These are phyloP conservation scores for Exophiala aquamarina DNA, from an alignment of 2,329 filamentous ascomycete genomes.

Conservation along the genomic window DNA sequence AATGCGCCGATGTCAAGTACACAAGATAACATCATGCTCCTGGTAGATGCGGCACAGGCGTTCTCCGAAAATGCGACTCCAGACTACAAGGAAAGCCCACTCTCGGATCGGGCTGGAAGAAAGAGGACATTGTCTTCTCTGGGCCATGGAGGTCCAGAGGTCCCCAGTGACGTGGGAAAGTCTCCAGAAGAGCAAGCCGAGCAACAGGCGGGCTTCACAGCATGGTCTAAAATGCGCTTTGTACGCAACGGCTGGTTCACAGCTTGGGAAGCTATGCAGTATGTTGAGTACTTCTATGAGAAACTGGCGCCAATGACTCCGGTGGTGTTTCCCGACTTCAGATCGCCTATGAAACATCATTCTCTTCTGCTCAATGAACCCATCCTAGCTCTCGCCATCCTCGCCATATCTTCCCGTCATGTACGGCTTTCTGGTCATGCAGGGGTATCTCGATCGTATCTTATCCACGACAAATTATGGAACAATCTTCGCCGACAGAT, in stretches of 20 bases:
- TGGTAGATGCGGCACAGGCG: conserved; percentile 21
- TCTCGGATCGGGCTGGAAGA: conserved; percentile 16
- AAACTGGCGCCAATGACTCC: conserved; percentile 90
- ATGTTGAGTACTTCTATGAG: conserved; percentile 94
- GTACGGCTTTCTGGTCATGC: conserved; percentile 77
- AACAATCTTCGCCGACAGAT: conserved; percentile 93
- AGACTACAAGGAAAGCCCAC: conserved; percentile 15
- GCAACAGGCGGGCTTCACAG: conserved; percentile 67
- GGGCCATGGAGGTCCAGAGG: conserved; percentile 23
- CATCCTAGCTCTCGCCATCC: conserved; percentile 84
- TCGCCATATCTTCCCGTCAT: conserved; percentile 89
- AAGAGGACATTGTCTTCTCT: conserved; percentile 18
- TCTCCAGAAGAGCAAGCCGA: conserved; percentile 34
- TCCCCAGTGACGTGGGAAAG: conserved; percentile 28
- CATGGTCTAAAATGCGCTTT: conserved; percentile 91
- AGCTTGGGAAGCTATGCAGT: conserved; percentile 85
- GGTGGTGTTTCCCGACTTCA: conserved; percentile 88
- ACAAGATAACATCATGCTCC: conserved; percentile 20
- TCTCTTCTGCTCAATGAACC: conserved; percentile 86
- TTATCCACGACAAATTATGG: conserved; percentile 95
- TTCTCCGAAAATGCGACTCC: conserved; percentile 18
- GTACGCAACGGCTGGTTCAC: conserved; percentile 98
- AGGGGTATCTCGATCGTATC: conserved; percentile 77
- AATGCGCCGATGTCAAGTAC: conserved; percentile 18
- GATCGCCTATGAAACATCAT: conserved; percentile 74